These are phyloP conservation scores for Cladosporium cucumerinum DNA, from an alignment of 2,329 filamentous ascomycete species.

Conservation along the genomic window DNA sequence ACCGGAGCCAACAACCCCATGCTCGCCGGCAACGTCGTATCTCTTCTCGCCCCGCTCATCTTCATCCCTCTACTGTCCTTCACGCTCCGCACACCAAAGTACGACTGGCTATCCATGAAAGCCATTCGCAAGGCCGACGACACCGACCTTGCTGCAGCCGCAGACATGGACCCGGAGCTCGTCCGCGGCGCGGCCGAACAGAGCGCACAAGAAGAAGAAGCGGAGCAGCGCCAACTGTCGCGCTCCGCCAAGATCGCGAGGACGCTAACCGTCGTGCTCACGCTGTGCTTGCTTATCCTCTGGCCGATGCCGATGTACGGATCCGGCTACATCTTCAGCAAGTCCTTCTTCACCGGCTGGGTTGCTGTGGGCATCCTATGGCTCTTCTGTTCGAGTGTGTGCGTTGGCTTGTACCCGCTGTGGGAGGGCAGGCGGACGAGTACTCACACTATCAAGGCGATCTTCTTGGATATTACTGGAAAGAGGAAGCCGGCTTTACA, in stretches of 20 bases:
- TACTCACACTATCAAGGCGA: constrained; percentile 56
- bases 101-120: constrained; percentile 83
- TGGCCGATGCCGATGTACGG: constrained; percentile 53
- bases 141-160: constrained; percentile 62
- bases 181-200: constrained; percentile 51
- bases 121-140: constrained; percentile 77
- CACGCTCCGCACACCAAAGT: constrained; percentile 67
- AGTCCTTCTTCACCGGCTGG: constrained; percentile 48
- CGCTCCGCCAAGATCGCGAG: constrained; percentile 49
- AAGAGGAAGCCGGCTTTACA: constrained; percentile 31
- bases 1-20: constrained; percentile 85
- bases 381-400: constrained; percentile 60
- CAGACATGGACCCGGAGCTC: constrained; percentile 63
- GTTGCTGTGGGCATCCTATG: constrained; percentile 45
- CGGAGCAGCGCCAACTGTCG: constrained; percentile 42
- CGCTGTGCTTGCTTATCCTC: constrained; percentile 48
- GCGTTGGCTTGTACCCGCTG: constrained; percentile 76
- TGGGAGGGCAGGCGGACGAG: constrained; percentile 74
- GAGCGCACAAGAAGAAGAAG: constrained; percentile 39
- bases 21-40: constrained; percentile 81
- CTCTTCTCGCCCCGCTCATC: constrained; percentile 71
- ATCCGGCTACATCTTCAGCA: constrained; percentile 46
- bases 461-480: constrained; percentile 58
- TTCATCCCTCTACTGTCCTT: constrained; percentile 75
- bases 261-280: constrained; percentile 58